Evolutionary conservation across 345 rosid species (phyloP).

Genomic region (Mangifera indica): DNA sequence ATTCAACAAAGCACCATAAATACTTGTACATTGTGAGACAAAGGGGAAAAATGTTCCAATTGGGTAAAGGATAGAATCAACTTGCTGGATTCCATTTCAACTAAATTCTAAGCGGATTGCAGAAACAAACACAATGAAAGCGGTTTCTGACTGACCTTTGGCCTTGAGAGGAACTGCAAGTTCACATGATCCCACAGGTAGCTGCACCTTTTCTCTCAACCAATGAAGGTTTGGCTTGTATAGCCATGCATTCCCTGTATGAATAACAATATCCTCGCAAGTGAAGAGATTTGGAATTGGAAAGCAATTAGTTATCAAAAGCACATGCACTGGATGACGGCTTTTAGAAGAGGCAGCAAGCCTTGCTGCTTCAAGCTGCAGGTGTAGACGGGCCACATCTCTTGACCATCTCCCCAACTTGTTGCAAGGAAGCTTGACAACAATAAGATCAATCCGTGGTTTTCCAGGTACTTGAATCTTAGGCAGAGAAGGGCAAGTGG

Average conservation of each 20-base stretch:
- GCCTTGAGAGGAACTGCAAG: slow-evolving; percentile 80
- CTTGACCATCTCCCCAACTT: slow-evolving; percentile 70
- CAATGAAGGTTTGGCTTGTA: slow-evolving; percentile 61
- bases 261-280: slow-evolving; percentile 67
- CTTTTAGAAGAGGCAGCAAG: slow-evolving; percentile 77
- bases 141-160: slow-evolving; percentile 54
- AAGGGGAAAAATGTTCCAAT: background rate
- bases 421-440: slow-evolving; percentile 79
- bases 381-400: slow-evolving; percentile 78
- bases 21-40: background rate
- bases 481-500: slow-evolving; percentile 74
- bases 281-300: slow-evolving; percentile 78
- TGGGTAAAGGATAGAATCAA: background rate
- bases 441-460: slow-evolving; percentile 69
- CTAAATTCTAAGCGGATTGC: slow-evolving; percentile 1
- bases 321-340: slow-evolving; percentile 62
- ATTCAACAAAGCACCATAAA: background rate
- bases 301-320: slow-evolving; percentile 67
- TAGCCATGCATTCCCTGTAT: slow-evolving; percentile 66
- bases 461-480: slow-evolving; percentile 62
- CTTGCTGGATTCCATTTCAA: background rate
- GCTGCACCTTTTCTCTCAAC: slow-evolving; percentile 62
- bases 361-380: slow-evolving; percentile 82
- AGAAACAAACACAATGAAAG: slow-evolving; percentile 9
- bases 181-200: slow-evolving; percentile 88